Percentiles rank a stretch among this genome's conserved stretches.
Conservation (phyloP, 257 asterid species). For the Gardenia jasminoides region DNA sequence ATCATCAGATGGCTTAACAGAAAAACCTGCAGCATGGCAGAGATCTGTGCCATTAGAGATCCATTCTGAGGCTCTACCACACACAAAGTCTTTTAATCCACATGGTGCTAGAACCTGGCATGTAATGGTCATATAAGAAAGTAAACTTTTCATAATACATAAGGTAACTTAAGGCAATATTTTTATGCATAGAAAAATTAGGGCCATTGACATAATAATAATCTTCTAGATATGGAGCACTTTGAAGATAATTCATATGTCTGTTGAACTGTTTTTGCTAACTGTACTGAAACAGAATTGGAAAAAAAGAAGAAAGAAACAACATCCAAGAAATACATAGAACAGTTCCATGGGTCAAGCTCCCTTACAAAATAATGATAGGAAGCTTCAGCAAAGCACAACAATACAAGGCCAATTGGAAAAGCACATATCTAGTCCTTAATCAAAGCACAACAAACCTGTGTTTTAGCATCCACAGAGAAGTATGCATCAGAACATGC, state of each 20-base stretch:
- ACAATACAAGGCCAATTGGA: not conserved
- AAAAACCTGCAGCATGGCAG: slow-evolving; percentile 87
- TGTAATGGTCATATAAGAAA: slow-evolving; percentile 31
- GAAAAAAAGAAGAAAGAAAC: not conserved
- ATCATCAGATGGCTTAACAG: slow-evolving; percentile 56
- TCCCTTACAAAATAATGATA: not conserved
- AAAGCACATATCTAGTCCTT: not conserved
- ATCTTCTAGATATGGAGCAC: not conserved
- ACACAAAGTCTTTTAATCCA: slow-evolving; percentile 76
- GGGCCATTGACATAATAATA: not conserved
- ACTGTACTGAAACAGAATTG: no score
- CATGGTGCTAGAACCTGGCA: slow-evolving; percentile 95
- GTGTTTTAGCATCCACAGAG: slow-evolving; percentile 78
- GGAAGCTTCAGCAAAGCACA: not conserved
- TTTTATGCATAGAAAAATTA: not conserved
- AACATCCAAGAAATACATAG: no score
- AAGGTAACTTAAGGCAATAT: slow-evolving; percentile 3
- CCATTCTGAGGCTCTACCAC: slow-evolving; percentile 97
- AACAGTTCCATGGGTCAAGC: not conserved
- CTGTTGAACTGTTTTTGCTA: no score
- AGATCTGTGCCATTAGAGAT: slow-evolving; percentile 97
- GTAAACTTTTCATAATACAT: slow-evolving; percentile 11
- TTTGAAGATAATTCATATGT: not conserved
- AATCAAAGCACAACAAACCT: slow-evolving; percentile 45
- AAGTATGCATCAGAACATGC: slow-evolving; percentile 85